Conservation (phyloP, 768 basidiomycete genomes). For the Hygrocybe punicea region DNA sequence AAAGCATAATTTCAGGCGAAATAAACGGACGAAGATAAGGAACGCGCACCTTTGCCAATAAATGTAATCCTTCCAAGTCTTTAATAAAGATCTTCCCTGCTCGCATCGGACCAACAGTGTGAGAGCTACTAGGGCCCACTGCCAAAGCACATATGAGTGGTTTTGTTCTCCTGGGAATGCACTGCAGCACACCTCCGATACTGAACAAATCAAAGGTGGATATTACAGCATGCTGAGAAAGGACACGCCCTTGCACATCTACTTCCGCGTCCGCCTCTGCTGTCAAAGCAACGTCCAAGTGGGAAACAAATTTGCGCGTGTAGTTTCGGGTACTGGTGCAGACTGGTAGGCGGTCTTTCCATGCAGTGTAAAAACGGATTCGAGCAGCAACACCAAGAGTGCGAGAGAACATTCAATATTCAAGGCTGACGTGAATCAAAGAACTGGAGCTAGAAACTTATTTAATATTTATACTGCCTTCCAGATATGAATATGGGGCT, state of each 20-base stretch:
- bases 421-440: not conserved
- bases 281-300: not conserved
- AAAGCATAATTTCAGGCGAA: not conserved
- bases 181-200: slow-evolving; percentile 63
- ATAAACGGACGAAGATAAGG: slow-evolving; percentile 2
- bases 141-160: not conserved
- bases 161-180: not conserved
- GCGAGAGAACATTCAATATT: not conserved
- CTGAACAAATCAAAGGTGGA: slow-evolving; percentile 92
- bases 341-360: not conserved
- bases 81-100: slow-evolving; percentile 85
- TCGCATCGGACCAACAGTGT: slow-evolving; percentile 69
- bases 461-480: too few species aligned
- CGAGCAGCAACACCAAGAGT: not conserved
- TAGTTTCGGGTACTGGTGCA: not conserved
- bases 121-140: slow-evolving; percentile 53
- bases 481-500: too few species aligned
- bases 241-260: not conserved
- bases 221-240: slow-evolving; percentile 81
- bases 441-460: too few species aligned
- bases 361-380: not conserved
- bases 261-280: not conserved
- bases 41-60: slow-evolving; percentile 61
- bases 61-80: slow-evolving; percentile 61
- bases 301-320: not conserved